These are phyloP conservation scores for Lathyrus oleraceus DNA, from an alignment of 306 rosid species.

Conservation along the genomic window DNA sequence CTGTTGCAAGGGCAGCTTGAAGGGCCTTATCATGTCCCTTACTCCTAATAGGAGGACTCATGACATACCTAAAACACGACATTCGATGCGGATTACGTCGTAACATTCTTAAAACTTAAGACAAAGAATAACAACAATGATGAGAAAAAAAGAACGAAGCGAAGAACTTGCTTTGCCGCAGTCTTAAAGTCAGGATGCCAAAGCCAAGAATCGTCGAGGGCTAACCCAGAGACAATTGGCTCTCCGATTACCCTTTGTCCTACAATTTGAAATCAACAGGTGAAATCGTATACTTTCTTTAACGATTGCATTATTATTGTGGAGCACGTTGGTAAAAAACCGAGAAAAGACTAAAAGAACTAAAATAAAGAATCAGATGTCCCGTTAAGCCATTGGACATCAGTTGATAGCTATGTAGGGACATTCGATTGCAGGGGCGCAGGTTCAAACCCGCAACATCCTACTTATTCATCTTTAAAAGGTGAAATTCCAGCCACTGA, in stretches of 20 bases:
- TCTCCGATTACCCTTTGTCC: constrained; percentile 89
- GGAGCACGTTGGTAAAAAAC: not conserved
- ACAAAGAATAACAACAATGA: not conserved
- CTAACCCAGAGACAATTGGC: constrained; percentile 82
- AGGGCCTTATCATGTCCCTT: constrained; percentile 51
- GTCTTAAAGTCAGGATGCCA: constrained; percentile 87
- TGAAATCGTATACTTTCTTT: not conserved
- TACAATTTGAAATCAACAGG: constrained; percentile 38
- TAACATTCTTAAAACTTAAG: constrained; percentile 21
- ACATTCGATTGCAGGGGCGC: no score
- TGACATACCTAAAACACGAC: constrained; percentile 72
- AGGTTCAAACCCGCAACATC: no score
- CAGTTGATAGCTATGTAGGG: no score
- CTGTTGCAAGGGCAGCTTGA: constrained; percentile 3
- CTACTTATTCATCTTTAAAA: no score
- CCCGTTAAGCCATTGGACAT: constrained; percentile 9
- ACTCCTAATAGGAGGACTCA: constrained; percentile 91
- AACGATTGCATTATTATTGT: not conserved
- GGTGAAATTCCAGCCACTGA: no score
- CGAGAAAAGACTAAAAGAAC: not conserved
- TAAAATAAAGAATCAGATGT: constrained; percentile 60
- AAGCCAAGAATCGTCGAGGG: constrained; percentile 87
- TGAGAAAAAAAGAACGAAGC: constrained; percentile 1
- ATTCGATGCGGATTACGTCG: not conserved
- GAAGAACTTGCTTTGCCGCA: constrained; percentile 68